Evolutionary conservation across 352 stramenopile species (phyloP), one percentile per base, ranked within the genome.

Genomic region (Pythium dissotocum): DNA sequence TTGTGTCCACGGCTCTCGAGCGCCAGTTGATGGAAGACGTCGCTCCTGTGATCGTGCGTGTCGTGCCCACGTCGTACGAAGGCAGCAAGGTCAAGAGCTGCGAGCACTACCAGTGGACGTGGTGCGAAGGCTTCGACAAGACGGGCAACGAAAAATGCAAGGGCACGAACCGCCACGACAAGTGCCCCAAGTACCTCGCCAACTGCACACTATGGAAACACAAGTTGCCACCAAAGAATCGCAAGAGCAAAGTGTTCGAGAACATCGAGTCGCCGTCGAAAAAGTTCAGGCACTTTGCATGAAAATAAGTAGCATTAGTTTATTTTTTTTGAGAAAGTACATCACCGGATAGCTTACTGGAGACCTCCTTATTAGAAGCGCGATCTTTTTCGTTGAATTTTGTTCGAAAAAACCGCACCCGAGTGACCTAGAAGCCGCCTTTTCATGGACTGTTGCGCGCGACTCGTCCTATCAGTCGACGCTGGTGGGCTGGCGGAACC

Each of bases 191-290:
- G 73, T 94, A 94, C 64, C 66, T 94, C 55, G 86, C 86, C 35
- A 94, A 94, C 71, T 94, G 84, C 69, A 94, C 86, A 18, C 70
- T 94, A 9, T 94, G 86, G 86, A 94, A 94, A 57, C 86, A 94
- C 73, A 90, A 92, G 58, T 71, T 94, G 18, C 86, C 84, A 30
- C 84, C 86, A n/a, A 94, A 94, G 77, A 91, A 86, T 60, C 78
- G 84, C 70, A 93, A 94, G 61, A 76, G 81, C 61, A 91, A 91
- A 58, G 40, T 89, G 40, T 63, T 82, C 24, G 83, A 92, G 26
- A 82, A 90, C 56, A 75, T 89, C n/a, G 85, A 94, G 71, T 94
- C 87, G 48, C 87, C 87, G 9, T 89, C 87, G 14, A 94, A 94
- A 75, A 93, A 93, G 56, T 71, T 92, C 48, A 91, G 90, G 63